Base-by-base conservation (phyloP, 805 yeast species). In the Yamadazyma kitorensis region DNA sequence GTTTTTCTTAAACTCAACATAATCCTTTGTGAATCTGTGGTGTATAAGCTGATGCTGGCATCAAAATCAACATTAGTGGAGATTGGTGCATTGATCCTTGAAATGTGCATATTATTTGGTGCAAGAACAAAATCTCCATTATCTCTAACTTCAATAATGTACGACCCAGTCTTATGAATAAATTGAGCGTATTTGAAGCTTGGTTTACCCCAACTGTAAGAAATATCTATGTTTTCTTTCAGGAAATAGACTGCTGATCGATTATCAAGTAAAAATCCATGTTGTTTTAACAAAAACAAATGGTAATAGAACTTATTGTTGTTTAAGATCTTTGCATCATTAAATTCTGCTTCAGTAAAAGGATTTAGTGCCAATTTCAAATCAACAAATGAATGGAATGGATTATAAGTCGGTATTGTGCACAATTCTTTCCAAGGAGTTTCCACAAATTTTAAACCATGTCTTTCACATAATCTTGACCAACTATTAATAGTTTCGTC, bases 131-230 rank as follows among this genome's bases (percentile, higher is more conserved):
- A 71, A 34, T 78, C 82, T 15, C 95, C 93, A 45, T 78, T 80
- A 24, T 78, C 86, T 44, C 89, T 68, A 20, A 91, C 68, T 57
- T 91, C 97, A 2, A 93, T 95, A 35, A 93, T 78, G 49, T 89
- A 86, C 1, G 86, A 80, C 2, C 99, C 99, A 0, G 95, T 78
- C 39, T 70, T 73, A 55, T 93, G 98, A 32, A 93, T 82, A 52
- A 84, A 94, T 57, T 93, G 98, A 1, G 86, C 87, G 56, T 76
- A 84, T 49, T 80, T 77, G 64, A 85, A 88, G 21, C 66, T 68
- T 2, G 96, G 94, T 37, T 70, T 75, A 2, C 98, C 98, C 98
- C 98, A 91, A 13, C 95, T 84, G 56, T 88, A 91, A 12, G 68
- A 54, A 14, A 89, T 80, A 28, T 86, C 88, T 47, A 85, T 76